phyloP scores from a whole-genome alignment of 2,329 filamentous ascomycete species.

The Atkinsonella texensis region DNA sequence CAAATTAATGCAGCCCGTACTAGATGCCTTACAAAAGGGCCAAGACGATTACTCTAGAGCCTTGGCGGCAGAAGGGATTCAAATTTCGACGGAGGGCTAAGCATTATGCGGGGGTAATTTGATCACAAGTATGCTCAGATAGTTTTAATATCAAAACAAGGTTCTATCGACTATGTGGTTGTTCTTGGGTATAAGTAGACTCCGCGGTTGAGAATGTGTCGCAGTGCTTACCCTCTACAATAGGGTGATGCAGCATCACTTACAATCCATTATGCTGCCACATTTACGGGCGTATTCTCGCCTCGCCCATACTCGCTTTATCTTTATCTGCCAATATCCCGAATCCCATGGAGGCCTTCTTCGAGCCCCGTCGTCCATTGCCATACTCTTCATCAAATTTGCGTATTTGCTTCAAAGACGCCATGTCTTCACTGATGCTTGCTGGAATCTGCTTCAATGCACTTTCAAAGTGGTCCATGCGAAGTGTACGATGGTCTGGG shows the following conservation, averaged over 20 bases:
- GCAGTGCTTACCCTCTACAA: background rate
- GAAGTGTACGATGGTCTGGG: constrained; percentile 45
- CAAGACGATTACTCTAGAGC: constrained; percentile 59
- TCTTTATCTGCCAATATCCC: constrained; percentile 30
- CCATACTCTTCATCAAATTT: constrained; percentile 96
- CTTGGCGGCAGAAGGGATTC: constrained; percentile 49
- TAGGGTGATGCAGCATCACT: background rate
- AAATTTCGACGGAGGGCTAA: constrained; percentile 32
- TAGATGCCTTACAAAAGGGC: constrained; percentile 58
- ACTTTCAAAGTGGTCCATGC: constrained; percentile 64
- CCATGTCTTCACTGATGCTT: constrained; percentile 90
- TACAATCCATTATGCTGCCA: background rate
- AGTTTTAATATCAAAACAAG: background rate
- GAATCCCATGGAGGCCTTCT: constrained; percentile 43
- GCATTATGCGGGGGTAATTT: background rate
- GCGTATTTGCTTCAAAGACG: constrained; percentile 68
- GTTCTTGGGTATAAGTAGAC: background rate
- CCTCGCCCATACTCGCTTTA: constrained; percentile 28
- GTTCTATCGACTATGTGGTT: background rate
- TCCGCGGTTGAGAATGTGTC: background rate
- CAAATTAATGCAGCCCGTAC: constrained; percentile 63
- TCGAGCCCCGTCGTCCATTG: constrained; percentile 57
- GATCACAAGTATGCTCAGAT: background rate
- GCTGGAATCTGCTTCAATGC: constrained; percentile 83
- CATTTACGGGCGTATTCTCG: constrained; percentile 24